Conservation (phyloP, 441 rosid genomes). For the Gossypium schwendimanii region DNA sequence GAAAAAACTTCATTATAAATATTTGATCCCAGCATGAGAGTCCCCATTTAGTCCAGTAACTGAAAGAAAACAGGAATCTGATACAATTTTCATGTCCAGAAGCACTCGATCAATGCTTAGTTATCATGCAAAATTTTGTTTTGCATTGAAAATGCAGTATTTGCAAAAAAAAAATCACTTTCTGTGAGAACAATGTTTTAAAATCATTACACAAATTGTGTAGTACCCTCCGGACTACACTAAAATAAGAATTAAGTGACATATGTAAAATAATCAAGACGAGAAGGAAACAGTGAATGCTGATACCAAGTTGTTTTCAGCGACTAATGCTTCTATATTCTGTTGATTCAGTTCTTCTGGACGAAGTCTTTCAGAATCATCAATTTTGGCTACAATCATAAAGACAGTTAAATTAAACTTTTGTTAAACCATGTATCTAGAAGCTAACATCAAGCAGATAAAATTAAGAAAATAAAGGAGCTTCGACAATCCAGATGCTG, state of each 20-base stretch:
- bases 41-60: constrained; percentile 1
- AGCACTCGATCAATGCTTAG: neutral
- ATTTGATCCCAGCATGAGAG: neutral
- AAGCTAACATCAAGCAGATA: neutral
- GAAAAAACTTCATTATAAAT: neutral
- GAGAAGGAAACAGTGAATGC: constrained; percentile 5
- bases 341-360: constrained; percentile 98
- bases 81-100: neutral
- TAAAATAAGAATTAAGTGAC: neutral
- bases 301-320: constrained; percentile 88
- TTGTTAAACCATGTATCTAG: constrained; percentile 1
- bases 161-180: neutral
- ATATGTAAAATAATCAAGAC: neutral
- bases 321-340: constrained; percentile 94
- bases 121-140: neutral
- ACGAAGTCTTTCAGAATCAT: constrained; percentile 81
- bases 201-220: neutral
- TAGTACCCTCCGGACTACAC: constrained; percentile 11
- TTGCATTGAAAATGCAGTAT: neutral
- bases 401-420: constrained; percentile 17
- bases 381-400: constrained; percentile 28
- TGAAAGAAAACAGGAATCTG: neutral
- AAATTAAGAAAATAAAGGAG: constrained; percentile 6
- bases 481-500: neutral
- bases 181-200: neutral